These are phyloP conservation scores for Cordyceps pruinosa DNA, from an alignment of 2,329 filamentous ascomycete genomes.

Conservation along the genomic window DNA sequence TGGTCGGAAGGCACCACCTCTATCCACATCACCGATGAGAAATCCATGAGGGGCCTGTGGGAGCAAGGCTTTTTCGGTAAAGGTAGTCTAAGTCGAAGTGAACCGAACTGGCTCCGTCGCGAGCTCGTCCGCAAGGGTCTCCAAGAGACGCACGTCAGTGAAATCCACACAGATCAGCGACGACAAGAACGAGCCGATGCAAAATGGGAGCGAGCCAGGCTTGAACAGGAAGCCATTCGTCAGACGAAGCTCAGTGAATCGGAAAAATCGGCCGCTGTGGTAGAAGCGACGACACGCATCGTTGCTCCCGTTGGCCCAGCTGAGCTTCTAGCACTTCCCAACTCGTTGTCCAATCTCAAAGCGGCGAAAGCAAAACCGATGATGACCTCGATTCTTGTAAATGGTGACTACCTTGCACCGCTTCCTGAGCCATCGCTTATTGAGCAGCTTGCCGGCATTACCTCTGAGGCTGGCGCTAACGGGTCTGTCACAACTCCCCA, in stretches of 20 bases:
- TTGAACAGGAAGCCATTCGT: slow-evolving; percentile 78
- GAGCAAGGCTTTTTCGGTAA: slow-evolving; percentile 97
- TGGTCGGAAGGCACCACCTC: slow-evolving; percentile 80
- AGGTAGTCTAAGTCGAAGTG: slow-evolving; percentile 84
- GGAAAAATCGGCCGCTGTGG: slow-evolving; percentile 17
- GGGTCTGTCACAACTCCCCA: neutral
- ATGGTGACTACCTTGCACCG: neutral
- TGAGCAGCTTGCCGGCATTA: slow-evolving; percentile 8
- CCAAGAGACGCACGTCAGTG: slow-evolving; percentile 63
- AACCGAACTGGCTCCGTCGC: slow-evolving; percentile 84
- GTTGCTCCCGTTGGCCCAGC: slow-evolving; percentile 35
- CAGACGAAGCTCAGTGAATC: slow-evolving; percentile 51
- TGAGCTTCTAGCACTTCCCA: slow-evolving; percentile 47
- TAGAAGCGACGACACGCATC: slow-evolving; percentile 1
- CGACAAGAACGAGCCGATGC: slow-evolving; percentile 74
- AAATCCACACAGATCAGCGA: slow-evolving; percentile 69
- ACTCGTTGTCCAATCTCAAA: slow-evolving; percentile 37
- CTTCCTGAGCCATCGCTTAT: slow-evolving; percentile 2
- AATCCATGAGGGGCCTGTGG: slow-evolving; percentile 77
- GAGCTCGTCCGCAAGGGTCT: slow-evolving; percentile 68
- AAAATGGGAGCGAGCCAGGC: slow-evolving; percentile 87
- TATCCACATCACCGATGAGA: slow-evolving; percentile 72
- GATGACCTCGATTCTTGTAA: slow-evolving; percentile 8
- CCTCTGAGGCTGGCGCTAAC: neutral
- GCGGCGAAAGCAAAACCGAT: slow-evolving; percentile 23